A percentile compares a stretch with the other conserved stretches of the same genome.
phyloP scores from a whole-genome alignment of 2,329 filamentous ascomycete genomes.

The Tolypocladium paradoxum region DNA sequence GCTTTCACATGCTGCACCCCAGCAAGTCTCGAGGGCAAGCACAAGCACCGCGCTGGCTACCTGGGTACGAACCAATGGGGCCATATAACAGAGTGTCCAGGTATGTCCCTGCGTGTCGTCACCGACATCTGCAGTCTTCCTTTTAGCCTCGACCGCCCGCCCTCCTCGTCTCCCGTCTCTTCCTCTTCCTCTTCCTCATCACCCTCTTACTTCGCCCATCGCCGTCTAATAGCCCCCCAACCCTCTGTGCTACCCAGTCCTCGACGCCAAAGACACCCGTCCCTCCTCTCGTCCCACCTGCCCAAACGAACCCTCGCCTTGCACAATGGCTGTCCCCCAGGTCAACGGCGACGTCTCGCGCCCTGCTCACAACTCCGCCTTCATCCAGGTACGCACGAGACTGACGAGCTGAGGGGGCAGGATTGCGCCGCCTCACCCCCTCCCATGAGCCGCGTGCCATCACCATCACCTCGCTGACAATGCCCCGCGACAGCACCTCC shows the following conservation, averaged over 20 bases:
- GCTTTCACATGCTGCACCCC: not conserved
- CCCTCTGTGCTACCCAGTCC: not conserved
- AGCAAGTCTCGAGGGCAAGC: too few relatives aligned
- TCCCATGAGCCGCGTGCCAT: not conserved
- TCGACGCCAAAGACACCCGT: not conserved
- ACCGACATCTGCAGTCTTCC: not conserved
- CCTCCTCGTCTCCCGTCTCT: not conserved
- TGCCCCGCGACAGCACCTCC: slow-evolving; percentile 53
- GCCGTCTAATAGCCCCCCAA: not conserved
- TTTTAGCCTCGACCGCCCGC: slow-evolving; percentile 2
- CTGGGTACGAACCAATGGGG: too few relatives aligned
- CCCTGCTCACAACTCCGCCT: slow-evolving; percentile 34
- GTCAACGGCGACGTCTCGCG: slow-evolving; percentile 39
- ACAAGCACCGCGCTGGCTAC: too few relatives aligned
- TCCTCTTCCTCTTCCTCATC: not conserved
- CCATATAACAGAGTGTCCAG: not conserved
- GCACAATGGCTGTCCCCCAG: slow-evolving; percentile 28
- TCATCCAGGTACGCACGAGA: slow-evolving; percentile 32
- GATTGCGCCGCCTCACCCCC: not conserved
- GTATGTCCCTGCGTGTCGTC: not conserved
- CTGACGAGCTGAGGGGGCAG: not conserved
- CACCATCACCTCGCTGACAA: not conserved
- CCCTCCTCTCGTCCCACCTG: not conserved
- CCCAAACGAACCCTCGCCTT: not conserved
- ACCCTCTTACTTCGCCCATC: not conserved